Evolutionary conservation across 148 eudicot genomes (phyloP), one percentile per base, ranked within the genome.

Genomic region (Camellia lanceoleosa): DNA sequence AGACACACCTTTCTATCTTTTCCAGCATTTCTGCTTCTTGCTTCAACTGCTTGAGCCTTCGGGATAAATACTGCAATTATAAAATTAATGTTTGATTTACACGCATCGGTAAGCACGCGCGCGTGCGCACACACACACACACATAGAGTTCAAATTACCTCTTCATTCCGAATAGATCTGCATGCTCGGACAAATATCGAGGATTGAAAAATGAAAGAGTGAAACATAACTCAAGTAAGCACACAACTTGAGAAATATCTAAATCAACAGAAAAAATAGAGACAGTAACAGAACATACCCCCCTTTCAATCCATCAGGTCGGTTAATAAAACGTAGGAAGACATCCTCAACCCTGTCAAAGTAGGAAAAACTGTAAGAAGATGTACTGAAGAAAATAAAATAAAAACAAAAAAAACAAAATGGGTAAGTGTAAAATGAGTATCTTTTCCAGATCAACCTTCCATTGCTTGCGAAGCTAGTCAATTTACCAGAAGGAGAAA

Each of bases 1-100:
- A 56, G 76, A 79, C 52, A 41, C 67, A 84, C 87, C 67, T 78
- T 20, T 81, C 81, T 12, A 81, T 73, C 76, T 84, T 84, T 73
- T 84, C 87, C 69, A 84, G 81, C 87, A 84, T 84, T 23, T 81
- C 79, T 13, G 71, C 76, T 84, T 84, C 87, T n/a, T 43, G 47
- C 84, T 84, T 84, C 69, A 77, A 59, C 23, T 84, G 65, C 65
- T 78, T 63, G 23, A 84, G 71, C 75, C 41, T 84, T 23, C 51
- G 47, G 16, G 72, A 60, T 67, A 84, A 68, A 42, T 72, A 69
- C 87, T 84, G 68, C 43, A 70, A 71, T 13, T 15, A 8, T 8
- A 38, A 47, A 51, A 64, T 41, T 10, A 47, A 77, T 16, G 5
- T 30, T 5, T 6, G 43, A 44, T 73, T 10, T 19, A 72, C 19